Evolutionary conservation across 176 grass and related monocot species (phyloP).

Genomic region (Saccharum spontaneum): DNA sequence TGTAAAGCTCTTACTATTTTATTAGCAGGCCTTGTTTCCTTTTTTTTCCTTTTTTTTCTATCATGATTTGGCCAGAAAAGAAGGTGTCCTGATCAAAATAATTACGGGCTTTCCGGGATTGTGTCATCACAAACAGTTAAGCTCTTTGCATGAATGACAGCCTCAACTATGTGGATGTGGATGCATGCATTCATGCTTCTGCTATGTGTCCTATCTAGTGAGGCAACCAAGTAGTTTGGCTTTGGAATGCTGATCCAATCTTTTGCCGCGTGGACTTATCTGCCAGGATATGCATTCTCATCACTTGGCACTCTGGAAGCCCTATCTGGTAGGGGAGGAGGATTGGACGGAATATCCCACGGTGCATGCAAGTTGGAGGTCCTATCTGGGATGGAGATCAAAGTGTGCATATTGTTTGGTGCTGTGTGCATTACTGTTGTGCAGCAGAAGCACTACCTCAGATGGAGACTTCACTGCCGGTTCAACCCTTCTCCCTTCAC

Average conservation of each 20-base stretch:
- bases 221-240: conserved; percentile 7
- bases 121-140: conserved; percentile 10
- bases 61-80: not conserved
- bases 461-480: too few species aligned
- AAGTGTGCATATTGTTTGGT: too few species aligned
- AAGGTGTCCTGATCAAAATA: conserved; percentile 42
- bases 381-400: not conserved
- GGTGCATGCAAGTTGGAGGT: not conserved
- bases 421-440: too few species aligned
- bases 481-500: too few species aligned
- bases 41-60: not conserved
- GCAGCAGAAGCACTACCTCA: too few species aligned
- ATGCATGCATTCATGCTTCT: not conserved
- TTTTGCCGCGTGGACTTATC: conserved; percentile 32
- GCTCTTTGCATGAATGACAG: conserved; percentile 18
- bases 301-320: not conserved
- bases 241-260: not conserved
- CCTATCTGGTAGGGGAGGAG: not conserved
- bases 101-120: conserved; percentile 35
- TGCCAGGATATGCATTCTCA: not conserved
- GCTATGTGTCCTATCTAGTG: not conserved
- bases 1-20: conserved; percentile 8
- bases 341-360: not conserved
- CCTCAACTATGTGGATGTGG: conserved; percentile 26
- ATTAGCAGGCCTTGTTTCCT: not conserved